A percentile compares a stretch with the other conserved stretches of the same genome.
phyloP scores from a whole-genome alignment of 768 basidiomycete genomes.

The Cubamyces sp. region DNA sequence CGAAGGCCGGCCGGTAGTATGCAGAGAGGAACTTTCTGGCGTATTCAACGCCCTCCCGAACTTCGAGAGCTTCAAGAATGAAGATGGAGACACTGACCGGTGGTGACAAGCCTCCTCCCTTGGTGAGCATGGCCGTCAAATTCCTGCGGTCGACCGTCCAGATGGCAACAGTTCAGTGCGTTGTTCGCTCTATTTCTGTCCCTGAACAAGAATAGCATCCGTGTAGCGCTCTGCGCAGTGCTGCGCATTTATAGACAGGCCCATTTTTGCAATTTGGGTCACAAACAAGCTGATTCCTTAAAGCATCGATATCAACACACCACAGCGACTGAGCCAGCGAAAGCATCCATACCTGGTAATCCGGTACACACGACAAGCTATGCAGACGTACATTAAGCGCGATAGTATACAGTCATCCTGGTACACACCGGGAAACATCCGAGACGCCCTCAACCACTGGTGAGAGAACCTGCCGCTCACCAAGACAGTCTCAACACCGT shows the following conservation, averaged over 20 bases:
- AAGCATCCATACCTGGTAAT: too few relatives aligned
- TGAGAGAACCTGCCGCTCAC: slow-evolving; percentile 4
- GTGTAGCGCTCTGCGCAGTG: neutral
- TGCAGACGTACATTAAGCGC: slow-evolving; percentile 13
- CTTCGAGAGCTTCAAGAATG: neutral
- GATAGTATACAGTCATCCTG: slow-evolving; percentile 6
- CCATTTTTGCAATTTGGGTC: too few relatives aligned
- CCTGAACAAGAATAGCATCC: slow-evolving; percentile 4
- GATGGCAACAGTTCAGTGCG: neutral
- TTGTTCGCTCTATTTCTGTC: neutral
- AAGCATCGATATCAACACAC: too few relatives aligned
- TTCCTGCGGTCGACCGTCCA: too few relatives aligned
- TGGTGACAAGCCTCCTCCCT: too few relatives aligned
- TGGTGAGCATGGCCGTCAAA: too few relatives aligned
- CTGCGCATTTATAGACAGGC: neutral
- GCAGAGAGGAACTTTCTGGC: slow-evolving; percentile 5
- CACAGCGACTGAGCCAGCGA: too few relatives aligned
- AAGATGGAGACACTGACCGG: neutral
- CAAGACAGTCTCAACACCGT: slow-evolving; percentile 19
- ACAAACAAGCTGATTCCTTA: too few relatives aligned
- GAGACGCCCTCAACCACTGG: neutral
- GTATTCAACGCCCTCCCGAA: neutral
- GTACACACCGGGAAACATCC: neutral
- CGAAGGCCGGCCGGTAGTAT: neutral
- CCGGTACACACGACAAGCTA: neutral